Base-by-base conservation (phyloP, 2,329 filamentous ascomycete species). In the Fusarium decemcellulare region DNA sequence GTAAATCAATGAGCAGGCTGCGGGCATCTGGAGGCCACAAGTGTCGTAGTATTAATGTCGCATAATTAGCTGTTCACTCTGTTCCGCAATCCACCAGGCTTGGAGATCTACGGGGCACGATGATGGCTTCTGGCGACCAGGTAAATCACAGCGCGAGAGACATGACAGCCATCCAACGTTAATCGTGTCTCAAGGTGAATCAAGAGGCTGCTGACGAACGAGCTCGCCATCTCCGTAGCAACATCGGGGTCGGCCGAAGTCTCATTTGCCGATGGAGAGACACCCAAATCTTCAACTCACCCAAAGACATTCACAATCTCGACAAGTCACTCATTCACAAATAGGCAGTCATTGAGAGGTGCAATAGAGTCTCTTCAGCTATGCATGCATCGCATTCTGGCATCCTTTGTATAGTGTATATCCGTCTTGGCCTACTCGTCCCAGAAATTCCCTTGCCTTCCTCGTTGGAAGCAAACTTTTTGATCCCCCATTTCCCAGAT, bases 361-460 rank as follows among this genome's bases (percentile, higher is more conserved):
- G 52, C 54, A 63, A 66, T 59, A 63, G 51, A 65, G 65, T 71
- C 61, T 71, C 61, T 70, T 72, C 43, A 65, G 63, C 70, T 56
- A 63, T 75, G 72, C 71, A 68, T 57, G 59, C 63, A 64, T 75
- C 44, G 72, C 72, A 75, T 75, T 75, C 72, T 74, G 72, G 64
- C 62, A 63, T 72, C 64, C 63, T 57, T 63, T 74, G 65, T 75
- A 73, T 75, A 73, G 53, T 72, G 46, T 73, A 70, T 74, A 75
- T 74, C 69, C 60, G 55, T 64, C 61, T 52, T 54, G 42, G 34
- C 59, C 52, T 50, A 64, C 62, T 65, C 61, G 64, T 65, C 63
- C 54, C 29, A 62, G 27, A 42, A 71, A 51, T 62, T 61, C 48
- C 70, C 59, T 62, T 71, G 62, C 71, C 56, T 74, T 70, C 63